Evolutionary conservation across 768 basidiomycete genomes (phyloP), one percentile per base, ranked within the genome.

Genomic region (Trametes gibbosa): DNA sequence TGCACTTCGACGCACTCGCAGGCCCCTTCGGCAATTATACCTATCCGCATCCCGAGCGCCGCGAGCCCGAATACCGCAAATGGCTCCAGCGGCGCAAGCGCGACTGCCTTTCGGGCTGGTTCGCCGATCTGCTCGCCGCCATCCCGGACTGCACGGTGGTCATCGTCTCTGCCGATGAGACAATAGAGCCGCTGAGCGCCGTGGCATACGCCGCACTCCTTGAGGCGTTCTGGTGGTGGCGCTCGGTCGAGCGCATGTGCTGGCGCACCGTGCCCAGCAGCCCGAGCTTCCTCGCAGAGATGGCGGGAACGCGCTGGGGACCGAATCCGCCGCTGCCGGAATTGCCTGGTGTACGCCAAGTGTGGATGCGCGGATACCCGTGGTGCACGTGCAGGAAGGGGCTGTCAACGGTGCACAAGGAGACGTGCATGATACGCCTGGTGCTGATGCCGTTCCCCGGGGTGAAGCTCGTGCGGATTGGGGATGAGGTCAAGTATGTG

Each of bases 151-250:
- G 58, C 46, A 23, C 42, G 14, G 34, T 21, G 17, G 49, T 46
- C 12, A 29, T 50, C 40, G 27, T 45, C n/a, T 13, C 12, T 6
- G 40, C 50, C 32, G 56, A 29, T 42, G 41, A 42, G 8, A 2
- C 10, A 5, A 9, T 53, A 34, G 51, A 53, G 14, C n/a, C 42
- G 37, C 40, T 59, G 25, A n/a, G 6, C 23, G 34, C 19, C 29
- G 4, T 10, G 17, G 9, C 45, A 19, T 59, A 59, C 51, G 25
- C 45, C 45, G 40, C 19, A 27, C 27, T 59, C 39, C 52, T 54
- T 23, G 58, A 59, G 40, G 29, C 39, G 17, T 40, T 59, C 16
- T 49, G 43, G 46, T 59, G 58, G 58, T 59, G 58, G 58, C 14
- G 4, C 13, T 49, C 58, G 24, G 52, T 59, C 21, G 25, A 16